A percentile compares a stretch with the other conserved stretches of the same genome.
Evolutionary conservation across 1,139 yeast species (phyloP).

Genomic region (Yamadazyma atlantica): DNA sequence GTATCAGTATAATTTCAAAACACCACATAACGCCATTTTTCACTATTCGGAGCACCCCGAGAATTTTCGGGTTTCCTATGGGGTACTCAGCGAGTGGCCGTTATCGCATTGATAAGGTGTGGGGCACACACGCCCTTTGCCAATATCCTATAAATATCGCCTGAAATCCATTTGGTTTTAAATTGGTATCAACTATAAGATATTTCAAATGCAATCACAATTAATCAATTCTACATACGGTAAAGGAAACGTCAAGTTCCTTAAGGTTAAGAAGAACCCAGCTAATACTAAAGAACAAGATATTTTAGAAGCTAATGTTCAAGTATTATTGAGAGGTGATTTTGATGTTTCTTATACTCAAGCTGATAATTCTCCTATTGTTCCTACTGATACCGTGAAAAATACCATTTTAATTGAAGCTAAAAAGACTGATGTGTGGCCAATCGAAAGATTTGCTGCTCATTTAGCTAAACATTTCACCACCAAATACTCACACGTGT

Average conservation of each 20-base stretch:
- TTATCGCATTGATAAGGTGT: conserved; percentile 1
- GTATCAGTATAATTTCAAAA: background rate
- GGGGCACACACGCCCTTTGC: conserved; percentile 2
- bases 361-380: conserved; percentile 85
- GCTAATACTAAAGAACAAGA: conserved; percentile 70
- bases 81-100: background rate
- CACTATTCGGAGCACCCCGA: conserved; percentile 3
- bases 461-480: conserved; percentile 81
- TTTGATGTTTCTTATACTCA: conserved; percentile 79
- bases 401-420: conserved; percentile 84
- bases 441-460: conserved; percentile 87
- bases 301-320: conserved; percentile 80
- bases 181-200: background rate
- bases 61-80: background rate
- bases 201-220: conserved; percentile 15
- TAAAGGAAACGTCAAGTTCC: conserved; percentile 85
- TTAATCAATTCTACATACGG: conserved; percentile 69
- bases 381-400: conserved; percentile 92
- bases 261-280: conserved; percentile 80
- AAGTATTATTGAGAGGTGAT: conserved; percentile 70
- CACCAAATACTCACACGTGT: conserved; percentile 70
- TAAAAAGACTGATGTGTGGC: conserved; percentile 79
- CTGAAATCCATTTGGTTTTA: background rate
- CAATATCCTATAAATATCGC: conserved; percentile 12
- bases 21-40: no score